phyloP scores from a whole-genome alignment of 225 moss, liverwort and hornwort genomes.

The Pseudisothecium myosuroides region DNA sequence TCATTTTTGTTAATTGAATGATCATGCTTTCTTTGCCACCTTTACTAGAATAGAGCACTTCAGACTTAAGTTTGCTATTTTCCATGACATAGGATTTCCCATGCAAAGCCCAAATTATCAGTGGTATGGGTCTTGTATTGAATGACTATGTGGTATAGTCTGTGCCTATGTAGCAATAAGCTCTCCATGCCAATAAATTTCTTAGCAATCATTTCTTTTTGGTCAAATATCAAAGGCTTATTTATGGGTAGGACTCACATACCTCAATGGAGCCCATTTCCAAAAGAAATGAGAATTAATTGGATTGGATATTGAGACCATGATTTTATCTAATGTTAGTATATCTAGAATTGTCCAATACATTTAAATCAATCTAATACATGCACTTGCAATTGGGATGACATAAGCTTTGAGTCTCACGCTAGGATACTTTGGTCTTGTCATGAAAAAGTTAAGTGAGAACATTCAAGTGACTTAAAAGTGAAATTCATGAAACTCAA shows the following conservation, averaged over 20 bases:
- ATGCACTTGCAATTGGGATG: not conserved
- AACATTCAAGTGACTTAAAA: not conserved
- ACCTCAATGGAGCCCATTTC: not conserved
- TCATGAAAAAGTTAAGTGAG: not conserved
- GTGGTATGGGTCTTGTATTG: not conserved
- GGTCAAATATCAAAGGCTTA: not conserved
- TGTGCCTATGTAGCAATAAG: no score
- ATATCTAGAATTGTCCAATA: not conserved
- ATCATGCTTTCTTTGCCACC: not conserved
- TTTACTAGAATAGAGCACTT: not conserved
- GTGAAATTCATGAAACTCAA: not conserved
- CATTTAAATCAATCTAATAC: not conserved
- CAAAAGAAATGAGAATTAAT: not conserved
- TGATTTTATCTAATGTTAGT: not conserved
- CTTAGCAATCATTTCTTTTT: not conserved
- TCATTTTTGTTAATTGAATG: not conserved
- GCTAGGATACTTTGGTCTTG: not conserved
- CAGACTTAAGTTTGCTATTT: fast-evolving
- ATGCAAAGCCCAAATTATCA: fast-evolving
- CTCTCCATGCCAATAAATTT: not conserved
- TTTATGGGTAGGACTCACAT: not conserved
- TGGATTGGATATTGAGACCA: not conserved
- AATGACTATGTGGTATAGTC: not conserved
- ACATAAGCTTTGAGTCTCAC: not conserved
- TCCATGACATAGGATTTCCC: not conserved